Conservation (phyloP, 2,329 filamentous ascomycete species). For the Scedosporium boydii region DNA sequence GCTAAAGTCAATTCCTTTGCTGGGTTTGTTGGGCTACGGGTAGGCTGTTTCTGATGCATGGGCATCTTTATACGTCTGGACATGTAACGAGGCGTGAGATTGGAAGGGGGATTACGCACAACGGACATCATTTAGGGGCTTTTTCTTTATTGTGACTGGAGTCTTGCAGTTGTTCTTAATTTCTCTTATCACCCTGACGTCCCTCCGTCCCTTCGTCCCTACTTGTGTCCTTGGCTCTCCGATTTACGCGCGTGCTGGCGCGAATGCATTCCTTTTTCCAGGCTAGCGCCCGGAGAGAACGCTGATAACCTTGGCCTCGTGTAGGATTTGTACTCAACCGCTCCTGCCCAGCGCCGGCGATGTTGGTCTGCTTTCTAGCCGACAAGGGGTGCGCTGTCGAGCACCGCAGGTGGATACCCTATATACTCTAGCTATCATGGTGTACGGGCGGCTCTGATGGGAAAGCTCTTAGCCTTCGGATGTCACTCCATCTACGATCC, state of each 20-base stretch:
- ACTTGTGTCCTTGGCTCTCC: background rate
- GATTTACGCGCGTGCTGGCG: background rate
- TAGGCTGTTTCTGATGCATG: slow-evolving; percentile 1
- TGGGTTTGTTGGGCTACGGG: slow-evolving; percentile 6
- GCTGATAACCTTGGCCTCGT: background rate
- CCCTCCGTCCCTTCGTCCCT: background rate
- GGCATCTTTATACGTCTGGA: slow-evolving; percentile 6
- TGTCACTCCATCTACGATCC: too few relatives aligned
- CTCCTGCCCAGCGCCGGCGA: background rate
- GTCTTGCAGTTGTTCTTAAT: slow-evolving; percentile 6
- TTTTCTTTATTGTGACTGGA: slow-evolving; percentile 5
- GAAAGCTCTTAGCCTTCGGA: background rate
- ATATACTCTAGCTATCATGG: background rate
- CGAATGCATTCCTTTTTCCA: background rate
- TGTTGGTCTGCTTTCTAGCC: background rate
- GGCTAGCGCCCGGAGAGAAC: background rate
- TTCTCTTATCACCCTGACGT: background rate
- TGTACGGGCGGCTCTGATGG: background rate
- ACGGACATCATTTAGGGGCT: slow-evolving; percentile 8
- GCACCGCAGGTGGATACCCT: background rate
- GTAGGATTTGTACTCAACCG: background rate
- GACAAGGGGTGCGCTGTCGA: background rate
- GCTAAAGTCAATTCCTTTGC: slow-evolving; percentile 38
- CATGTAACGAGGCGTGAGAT: slow-evolving; percentile 4
- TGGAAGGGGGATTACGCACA: slow-evolving; percentile 1